Percentiles rank a stretch among this genome's conserved stretches.
phyloP scores from a whole-genome alignment of 352 stramenopile species.

The Pythium aphanidermatum region DNA sequence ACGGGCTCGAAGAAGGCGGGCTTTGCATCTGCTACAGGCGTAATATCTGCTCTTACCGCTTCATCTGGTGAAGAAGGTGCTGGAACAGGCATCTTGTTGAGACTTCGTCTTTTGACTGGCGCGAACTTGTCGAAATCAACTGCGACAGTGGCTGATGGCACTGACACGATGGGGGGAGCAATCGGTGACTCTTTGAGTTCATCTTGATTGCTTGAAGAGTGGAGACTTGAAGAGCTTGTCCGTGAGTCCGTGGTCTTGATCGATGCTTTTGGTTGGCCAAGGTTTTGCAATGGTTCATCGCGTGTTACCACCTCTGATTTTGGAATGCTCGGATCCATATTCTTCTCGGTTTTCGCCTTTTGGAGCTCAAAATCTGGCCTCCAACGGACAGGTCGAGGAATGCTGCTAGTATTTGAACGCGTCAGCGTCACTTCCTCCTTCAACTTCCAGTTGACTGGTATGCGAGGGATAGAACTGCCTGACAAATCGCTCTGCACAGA shows the following conservation, averaged over 20 bases:
- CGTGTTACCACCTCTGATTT: too few relatives aligned
- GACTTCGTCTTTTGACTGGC: slow-evolving; percentile 17
- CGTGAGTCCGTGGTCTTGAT: too few relatives aligned
- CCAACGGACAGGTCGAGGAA: background rate
- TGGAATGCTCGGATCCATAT: too few relatives aligned
- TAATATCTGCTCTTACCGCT: too few relatives aligned
- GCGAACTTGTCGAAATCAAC: slow-evolving; percentile 13
- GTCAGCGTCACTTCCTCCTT: slow-evolving; percentile 38
- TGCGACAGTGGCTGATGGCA: background rate
- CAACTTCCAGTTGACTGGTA: slow-evolving; percentile 49
- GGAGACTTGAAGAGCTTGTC: too few relatives aligned
- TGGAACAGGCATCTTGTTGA: slow-evolving; percentile 2
- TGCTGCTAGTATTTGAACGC: slow-evolving; percentile 13
- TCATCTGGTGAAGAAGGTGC: background rate
- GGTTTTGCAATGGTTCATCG: too few relatives aligned
- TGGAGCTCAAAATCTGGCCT: slow-evolving; percentile 1
- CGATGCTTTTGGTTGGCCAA: too few relatives aligned
- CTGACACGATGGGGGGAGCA: background rate
- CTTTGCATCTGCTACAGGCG: slow-evolving; percentile 1
- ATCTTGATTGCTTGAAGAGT: too few relatives aligned
- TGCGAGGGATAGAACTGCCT: slow-evolving; percentile 18
- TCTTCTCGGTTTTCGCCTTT: too few relatives aligned
- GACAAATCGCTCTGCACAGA: slow-evolving; percentile 10
- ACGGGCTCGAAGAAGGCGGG: background rate
- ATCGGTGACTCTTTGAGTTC: background rate